Evolutionary conservation across 495 filamentous ascomycete species (phyloP).

Genomic region (Lindgomyces ingoldianus): DNA sequence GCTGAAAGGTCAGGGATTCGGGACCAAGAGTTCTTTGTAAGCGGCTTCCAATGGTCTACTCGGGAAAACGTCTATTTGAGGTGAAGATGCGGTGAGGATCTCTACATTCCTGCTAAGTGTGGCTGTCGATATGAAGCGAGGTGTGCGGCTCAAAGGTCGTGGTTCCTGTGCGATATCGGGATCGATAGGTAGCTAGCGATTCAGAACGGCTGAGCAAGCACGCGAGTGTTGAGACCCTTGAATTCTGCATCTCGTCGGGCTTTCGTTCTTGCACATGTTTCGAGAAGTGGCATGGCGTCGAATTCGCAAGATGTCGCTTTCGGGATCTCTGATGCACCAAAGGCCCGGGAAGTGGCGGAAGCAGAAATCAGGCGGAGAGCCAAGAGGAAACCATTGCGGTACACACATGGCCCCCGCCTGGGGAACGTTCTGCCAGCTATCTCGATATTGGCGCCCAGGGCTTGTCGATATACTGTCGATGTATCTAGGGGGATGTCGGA

Average conservation of each 20-base stretch:
- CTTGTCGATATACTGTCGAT: neutral
- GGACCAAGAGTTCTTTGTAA: constrained; percentile 44
- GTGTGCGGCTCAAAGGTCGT: constrained; percentile 6
- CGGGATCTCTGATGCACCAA: constrained; percentile 17
- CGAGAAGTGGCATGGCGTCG: neutral
- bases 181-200: neutral
- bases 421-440: constrained; percentile 8
- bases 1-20: constrained; percentile 44
- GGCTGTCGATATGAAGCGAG: constrained; percentile 4
- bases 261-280: neutral
- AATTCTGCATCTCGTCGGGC: neutral
- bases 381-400: neutral
- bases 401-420: neutral
- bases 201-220: constrained; percentile 2
- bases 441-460: constrained; percentile 16
- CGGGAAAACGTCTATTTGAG: neutral
- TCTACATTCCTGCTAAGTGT: constrained; percentile 4
- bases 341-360: neutral
- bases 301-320: constrained; percentile 5
- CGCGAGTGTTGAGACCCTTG: neutral
- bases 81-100: constrained; percentile 10
- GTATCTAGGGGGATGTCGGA: neutral
- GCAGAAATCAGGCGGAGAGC: neutral
- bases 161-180: constrained; percentile 29
- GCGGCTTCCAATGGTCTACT: neutral